Evolutionary conservation across 768 basidiomycete species (phyloP), one percentile per base, ranked within the genome.

Genomic region (Asterophora parasitica): DNA sequence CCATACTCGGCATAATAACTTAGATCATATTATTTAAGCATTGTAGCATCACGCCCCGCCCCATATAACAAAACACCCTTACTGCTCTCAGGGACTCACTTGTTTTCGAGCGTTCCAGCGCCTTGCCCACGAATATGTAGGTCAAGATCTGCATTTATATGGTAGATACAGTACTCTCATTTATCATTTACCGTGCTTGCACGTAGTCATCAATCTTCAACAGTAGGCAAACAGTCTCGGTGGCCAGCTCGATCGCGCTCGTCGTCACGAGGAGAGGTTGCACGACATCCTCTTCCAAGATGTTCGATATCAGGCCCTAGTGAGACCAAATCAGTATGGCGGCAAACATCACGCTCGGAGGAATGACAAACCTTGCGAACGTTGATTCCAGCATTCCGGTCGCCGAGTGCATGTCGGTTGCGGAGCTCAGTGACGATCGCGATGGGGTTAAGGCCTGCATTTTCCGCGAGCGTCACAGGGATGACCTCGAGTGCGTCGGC

Each of bases 401-500:
- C 96, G 28, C 96, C 96, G 7, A 92, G 74, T 1, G 96, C 94
- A 67, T 99, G 96, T 54, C 93, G 80, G 71, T 99, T 99, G 53
- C 96, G 82, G 46, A 99, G 75, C 62, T 99, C 96, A 20, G 96
- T 99, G 46, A 99, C 94, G 62, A 99, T 98, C 6, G 92, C 85
- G 55, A 99, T 97, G 5, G 96, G 92, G 68, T 98, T 96, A 48
- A 99, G 75, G 35, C 96, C 96, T 17, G 96, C 96, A 63, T 99
- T 99, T 71, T 99, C 96, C 19, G 96, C 96, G 16, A 99, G 76
- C 0, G 96, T 99, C 2, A 87, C 95, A 4, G 96, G 96, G 52
- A 99, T 98, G 53, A 98, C 89, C 66, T 98, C 96, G 41, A 99
- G 77, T 1, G 96, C 93, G 60, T 98, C 95, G 23, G 96, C 94